phyloP scores from a whole-genome alignment of 495 filamentous ascomycete species.

The Rusavskia elegans region DNA sequence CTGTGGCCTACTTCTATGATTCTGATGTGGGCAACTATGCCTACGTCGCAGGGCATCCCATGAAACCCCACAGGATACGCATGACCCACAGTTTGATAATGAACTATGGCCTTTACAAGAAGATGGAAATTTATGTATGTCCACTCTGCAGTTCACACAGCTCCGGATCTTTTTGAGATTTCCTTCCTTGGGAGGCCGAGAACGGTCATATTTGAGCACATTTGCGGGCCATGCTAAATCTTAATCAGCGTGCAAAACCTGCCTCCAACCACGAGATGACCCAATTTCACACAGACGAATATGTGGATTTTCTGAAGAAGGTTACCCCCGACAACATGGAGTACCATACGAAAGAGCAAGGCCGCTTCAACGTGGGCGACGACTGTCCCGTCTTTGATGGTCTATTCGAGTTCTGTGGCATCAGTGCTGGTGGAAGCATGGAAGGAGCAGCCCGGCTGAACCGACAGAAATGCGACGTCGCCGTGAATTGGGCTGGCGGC shows the following conservation, averaged over 20 bases:
- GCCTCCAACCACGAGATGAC: slow-evolving; percentile 96
- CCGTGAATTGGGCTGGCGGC: slow-evolving; percentile 94
- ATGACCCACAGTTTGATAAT: slow-evolving; percentile 95
- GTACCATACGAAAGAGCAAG: slow-evolving; percentile 75
- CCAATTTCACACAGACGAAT: slow-evolving; percentile 98
- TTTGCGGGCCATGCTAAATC: not conserved
- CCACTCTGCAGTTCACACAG: not conserved
- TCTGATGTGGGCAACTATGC: slow-evolving; percentile 95
- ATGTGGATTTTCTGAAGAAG: slow-evolving; percentile 91
- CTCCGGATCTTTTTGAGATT: not conserved
- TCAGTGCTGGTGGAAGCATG: slow-evolving; percentile 94
- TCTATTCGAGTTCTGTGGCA: slow-evolving; percentile 94
- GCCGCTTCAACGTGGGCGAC: slow-evolving; percentile 94
- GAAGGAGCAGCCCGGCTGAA: slow-evolving; percentile 89
- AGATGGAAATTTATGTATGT: slow-evolving; percentile 96
- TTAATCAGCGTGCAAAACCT: slow-evolving; percentile 75
- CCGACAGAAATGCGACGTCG: slow-evolving; percentile 88
- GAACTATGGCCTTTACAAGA: slow-evolving; percentile 97
- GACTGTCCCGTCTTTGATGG: slow-evolving; percentile 98
- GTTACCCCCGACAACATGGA: slow-evolving; percentile 99
- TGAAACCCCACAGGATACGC: slow-evolving; percentile 97
- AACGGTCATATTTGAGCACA: too few species aligned
- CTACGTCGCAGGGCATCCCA: slow-evolving; percentile 94
- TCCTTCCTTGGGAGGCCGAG: too few species aligned
- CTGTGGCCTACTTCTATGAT: slow-evolving; percentile 94